Conservation (phyloP, 2,329 filamentous ascomycete species). For the Monilinia fructigena region DNA sequence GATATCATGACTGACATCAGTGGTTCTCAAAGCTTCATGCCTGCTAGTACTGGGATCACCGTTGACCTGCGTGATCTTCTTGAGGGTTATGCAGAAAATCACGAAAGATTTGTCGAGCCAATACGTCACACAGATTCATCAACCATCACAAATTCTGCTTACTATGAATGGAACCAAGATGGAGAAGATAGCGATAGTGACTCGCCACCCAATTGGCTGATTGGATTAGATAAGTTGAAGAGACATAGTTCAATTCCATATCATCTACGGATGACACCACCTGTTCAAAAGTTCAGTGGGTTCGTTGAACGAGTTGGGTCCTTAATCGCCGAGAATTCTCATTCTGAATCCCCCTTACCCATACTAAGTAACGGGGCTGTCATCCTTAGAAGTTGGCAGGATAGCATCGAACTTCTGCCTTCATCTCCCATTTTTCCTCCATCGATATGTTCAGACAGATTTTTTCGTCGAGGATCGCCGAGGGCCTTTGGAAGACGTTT, state of each 20-base stretch:
- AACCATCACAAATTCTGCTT: not conserved
- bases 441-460: constrained; percentile 27
- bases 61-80: too few relatives aligned
- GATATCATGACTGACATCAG: not conserved
- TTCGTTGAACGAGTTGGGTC: constrained; percentile 1
- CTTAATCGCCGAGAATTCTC: not conserved
- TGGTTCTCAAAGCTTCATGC: too few relatives aligned
- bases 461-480: too few relatives aligned
- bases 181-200: not conserved
- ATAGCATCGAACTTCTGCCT: constrained; percentile 29
- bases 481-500: not conserved
- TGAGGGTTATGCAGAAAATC: too few relatives aligned
- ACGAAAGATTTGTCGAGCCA: not conserved
- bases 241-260: not conserved
- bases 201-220: not conserved
- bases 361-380: constrained; percentile 14
- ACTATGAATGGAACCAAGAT: not conserved
- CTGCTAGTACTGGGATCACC: not conserved
- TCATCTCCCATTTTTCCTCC: constrained; percentile 22
- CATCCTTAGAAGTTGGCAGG: constrained; percentile 26
- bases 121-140: not conserved
- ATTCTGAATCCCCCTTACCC: not conserved
- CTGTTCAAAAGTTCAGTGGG: not conserved
- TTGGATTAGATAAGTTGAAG: not conserved
- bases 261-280: not conserved